These are phyloP conservation scores for Neopestalotiopsis sp. DNA, from an alignment of 2,329 filamentous ascomycete genomes.

Conservation along the genomic window DNA sequence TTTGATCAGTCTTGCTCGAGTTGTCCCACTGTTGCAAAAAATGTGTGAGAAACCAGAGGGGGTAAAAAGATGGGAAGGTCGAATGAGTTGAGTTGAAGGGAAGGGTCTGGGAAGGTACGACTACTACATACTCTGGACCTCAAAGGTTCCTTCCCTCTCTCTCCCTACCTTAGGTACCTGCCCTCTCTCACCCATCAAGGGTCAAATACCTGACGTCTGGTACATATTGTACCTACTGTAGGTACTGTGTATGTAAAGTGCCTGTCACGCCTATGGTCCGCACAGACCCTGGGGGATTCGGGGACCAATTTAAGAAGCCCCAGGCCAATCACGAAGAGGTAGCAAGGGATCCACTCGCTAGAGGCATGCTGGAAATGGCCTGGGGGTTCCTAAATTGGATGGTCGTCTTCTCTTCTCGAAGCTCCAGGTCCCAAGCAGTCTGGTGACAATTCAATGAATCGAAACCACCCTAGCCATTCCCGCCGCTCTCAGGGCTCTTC, in stretches of 20 bases:
- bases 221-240: not conserved
- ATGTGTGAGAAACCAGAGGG: not conserved
- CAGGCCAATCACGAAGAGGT: not conserved
- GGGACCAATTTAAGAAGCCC: conserved; percentile 8
- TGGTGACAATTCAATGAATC: conserved; percentile 4
- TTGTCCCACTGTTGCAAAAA: conserved; percentile 1
- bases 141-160: no score
- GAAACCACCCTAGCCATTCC: not conserved
- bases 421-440: not conserved
- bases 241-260: not conserved
- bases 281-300: conserved; percentile 10
- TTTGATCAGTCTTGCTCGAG: not conserved
- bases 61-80: no score
- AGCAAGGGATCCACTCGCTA: not conserved
- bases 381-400: conserved; percentile 14
- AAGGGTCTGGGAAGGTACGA: no score
- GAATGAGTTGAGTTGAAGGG: no score
- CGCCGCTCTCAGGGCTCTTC: not conserved
- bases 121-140: no score
- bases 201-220: not conserved
- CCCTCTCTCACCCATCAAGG: no score
- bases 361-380: conserved; percentile 12
- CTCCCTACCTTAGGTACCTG: no score
- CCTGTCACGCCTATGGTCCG: not conserved
- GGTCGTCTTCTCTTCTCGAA: not conserved